A percentile compares a stretch with the other conserved stretches of the same genome.
phyloP scores from a whole-genome alignment of 345 rosid genomes.

The Linum lewisii region DNA sequence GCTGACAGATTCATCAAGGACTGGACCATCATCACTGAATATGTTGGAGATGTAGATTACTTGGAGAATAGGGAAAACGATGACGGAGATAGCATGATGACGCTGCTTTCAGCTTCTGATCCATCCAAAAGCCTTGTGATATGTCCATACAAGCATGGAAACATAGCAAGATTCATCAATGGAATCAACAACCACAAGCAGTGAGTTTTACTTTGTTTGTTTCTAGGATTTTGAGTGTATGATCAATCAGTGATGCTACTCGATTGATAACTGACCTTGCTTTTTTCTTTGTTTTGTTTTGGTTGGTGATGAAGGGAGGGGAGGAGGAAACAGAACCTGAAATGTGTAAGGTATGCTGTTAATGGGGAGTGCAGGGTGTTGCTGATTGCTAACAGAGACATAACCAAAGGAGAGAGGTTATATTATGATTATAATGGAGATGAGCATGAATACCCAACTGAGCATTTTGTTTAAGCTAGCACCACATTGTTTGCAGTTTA shows the following conservation, averaged over 20 bases:
- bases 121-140: constrained; percentile 19
- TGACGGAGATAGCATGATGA: constrained; percentile 26
- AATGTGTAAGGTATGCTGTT: constrained; percentile 22
- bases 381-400: constrained; percentile 25
- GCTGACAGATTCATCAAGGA: constrained; percentile 21
- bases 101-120: constrained; percentile 20
- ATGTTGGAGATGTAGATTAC: constrained; percentile 9
- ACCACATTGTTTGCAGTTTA: no score
- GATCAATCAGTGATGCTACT: neutral
- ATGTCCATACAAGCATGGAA: constrained; percentile 22
- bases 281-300: no score
- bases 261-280: no score
- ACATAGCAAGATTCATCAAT: constrained; percentile 24
- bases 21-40: constrained; percentile 6
- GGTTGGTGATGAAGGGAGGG: constrained; percentile 23
- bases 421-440: constrained; percentile 23
- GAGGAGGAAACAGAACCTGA: constrained; percentile 26
- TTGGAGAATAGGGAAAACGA: constrained; percentile 19
- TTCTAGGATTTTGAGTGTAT: neutral
- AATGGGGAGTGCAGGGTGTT: constrained; percentile 21
- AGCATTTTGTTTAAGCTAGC: constrained; percentile 20
- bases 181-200: constrained; percentile 23
- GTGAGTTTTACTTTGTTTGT: constrained; percentile 11
- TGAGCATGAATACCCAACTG: constrained; percentile 26
- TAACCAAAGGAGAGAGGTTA: constrained; percentile 20